Percentiles rank a stretch among this genome's conserved stretches.
Evolutionary conservation across 208 protist genomes (phyloP).

Genomic region (Leishmania turanica): DNA sequence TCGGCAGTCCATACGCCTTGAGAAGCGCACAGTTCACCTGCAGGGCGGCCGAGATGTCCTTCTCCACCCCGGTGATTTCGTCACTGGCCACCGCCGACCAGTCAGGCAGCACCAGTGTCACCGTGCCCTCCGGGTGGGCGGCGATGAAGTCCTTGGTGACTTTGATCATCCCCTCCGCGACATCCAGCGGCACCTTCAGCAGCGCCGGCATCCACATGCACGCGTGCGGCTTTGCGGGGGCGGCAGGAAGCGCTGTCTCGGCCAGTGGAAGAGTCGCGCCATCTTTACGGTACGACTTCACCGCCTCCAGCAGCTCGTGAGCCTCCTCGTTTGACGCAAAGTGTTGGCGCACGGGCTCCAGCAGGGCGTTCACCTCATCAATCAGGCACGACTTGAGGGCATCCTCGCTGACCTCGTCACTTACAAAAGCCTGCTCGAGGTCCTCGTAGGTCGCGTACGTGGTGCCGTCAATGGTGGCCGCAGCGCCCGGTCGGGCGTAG

Average conservation of each 20-base stretch:
- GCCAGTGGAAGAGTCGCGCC: slow-evolving; percentile 22
- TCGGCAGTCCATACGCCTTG: slow-evolving; percentile 49
- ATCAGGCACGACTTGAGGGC: slow-evolving; percentile 89
- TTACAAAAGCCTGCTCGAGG: slow-evolving; percentile 82
- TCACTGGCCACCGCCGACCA: slow-evolving; percentile 81
- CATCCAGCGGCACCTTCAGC: slow-evolving; percentile 65
- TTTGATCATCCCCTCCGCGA: slow-evolving; percentile 51
- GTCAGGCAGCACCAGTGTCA: slow-evolving; percentile 77
- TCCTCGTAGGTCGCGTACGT: slow-evolving; percentile 79
- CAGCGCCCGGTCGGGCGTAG: slow-evolving; percentile 64
- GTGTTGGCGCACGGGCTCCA: slow-evolving; percentile 96
- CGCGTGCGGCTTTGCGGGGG: slow-evolving; percentile 50
- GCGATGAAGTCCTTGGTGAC: slow-evolving; percentile 54
- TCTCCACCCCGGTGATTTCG: slow-evolving; percentile 78
- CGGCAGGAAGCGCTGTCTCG: slow-evolving; percentile 6
- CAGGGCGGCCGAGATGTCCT: slow-evolving; percentile 76
- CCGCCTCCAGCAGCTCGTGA: slow-evolving; percentile 81
- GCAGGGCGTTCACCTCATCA: slow-evolving; percentile 85
- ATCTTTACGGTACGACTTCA: slow-evolving; percentile 83
- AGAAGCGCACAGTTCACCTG: slow-evolving; percentile 67
- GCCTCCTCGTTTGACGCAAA: slow-evolving; percentile 89
- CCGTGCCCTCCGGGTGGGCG: slow-evolving; percentile 49
- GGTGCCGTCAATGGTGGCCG: slow-evolving; percentile 46
- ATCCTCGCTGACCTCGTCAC: slow-evolving; percentile 62
- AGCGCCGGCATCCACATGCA: slow-evolving; percentile 74